Evolutionary conservation across 768 basidiomycete species (phyloP).

Genomic region (Ramaria sp.): DNA sequence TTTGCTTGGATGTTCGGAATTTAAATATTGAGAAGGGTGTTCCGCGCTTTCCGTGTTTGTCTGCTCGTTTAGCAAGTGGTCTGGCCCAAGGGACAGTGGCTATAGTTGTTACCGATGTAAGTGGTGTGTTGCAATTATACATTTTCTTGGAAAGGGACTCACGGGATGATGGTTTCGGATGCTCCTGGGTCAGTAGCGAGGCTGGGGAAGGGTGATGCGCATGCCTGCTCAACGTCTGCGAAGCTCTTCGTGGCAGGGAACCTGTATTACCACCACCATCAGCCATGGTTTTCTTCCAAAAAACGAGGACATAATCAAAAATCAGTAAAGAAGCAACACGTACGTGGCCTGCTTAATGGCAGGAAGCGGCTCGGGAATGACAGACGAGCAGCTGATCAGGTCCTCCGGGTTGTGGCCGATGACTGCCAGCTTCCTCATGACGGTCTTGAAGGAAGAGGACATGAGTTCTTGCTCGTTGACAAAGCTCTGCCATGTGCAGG

Average conservation of each 20-base stretch:
- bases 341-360: conserved; percentile 10
- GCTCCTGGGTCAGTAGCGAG: neutral
- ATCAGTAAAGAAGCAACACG: neutral
- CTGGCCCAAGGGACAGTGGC: too few relatives aligned
- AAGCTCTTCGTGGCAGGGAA: conserved; percentile 1
- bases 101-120: too few relatives aligned
- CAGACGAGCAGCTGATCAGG: conserved; percentile 21
- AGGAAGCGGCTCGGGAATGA: conserved; percentile 17
- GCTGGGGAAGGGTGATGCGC: neutral
- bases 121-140: too few relatives aligned
- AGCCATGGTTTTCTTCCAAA: too few relatives aligned
- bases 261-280: neutral
- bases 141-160: too few relatives aligned
- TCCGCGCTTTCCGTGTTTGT: too few relatives aligned
- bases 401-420: conserved; percentile 16
- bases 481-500: conserved; percentile 19
- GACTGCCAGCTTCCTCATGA: conserved; percentile 19
- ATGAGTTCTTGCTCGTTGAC: conserved; percentile 15
- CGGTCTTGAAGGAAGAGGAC: conserved; percentile 13
- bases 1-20: too few relatives aligned
- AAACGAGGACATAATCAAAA: neutral
- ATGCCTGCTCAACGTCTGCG: neutral
- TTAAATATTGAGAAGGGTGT: too few relatives aligned
- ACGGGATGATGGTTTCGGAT: conserved; percentile 1
- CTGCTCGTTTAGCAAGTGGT: too few relatives aligned